These are phyloP conservation scores for Diddensiella santjacobensis DNA, from an alignment of 805 yeast species.

Conservation along the genomic window DNA sequence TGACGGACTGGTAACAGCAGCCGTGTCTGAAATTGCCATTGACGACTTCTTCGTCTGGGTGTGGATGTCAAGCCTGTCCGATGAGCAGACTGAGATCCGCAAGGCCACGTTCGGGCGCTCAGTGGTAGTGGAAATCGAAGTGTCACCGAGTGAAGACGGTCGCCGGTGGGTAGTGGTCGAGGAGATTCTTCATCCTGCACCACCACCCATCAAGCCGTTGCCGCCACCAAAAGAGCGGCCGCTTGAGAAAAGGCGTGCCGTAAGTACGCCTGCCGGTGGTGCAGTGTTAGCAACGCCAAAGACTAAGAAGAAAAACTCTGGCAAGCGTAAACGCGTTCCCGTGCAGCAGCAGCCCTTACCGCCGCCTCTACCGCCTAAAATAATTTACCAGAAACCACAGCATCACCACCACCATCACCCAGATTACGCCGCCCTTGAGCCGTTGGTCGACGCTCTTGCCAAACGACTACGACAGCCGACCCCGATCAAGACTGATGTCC, in stretches of 20 bases:
- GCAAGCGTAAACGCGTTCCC: conserved; percentile 9
- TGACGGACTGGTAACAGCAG: conserved; percentile 36
- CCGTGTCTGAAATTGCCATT: conserved; percentile 60
- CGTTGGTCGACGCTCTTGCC: conserved; percentile 17
- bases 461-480: conserved; percentile 8
- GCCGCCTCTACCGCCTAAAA: conserved; percentile 10
- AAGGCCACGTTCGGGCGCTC: conserved; percentile 77
- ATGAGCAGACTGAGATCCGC: conserved; percentile 63
- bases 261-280: conserved; percentile 10
- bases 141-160: conserved; percentile 55
- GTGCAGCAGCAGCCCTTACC: conserved; percentile 4
- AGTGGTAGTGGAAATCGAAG: conserved; percentile 73
- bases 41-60: conserved; percentile 92
- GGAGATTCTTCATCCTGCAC: conserved; percentile 26
- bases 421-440: conserved; percentile 8
- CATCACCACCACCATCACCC: conserved; percentile 8
- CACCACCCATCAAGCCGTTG: conserved; percentile 16
- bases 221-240: conserved; percentile 10
- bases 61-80: conserved; percentile 74
- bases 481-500: conserved; percentile 8
- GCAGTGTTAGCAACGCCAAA: too few relatives aligned
- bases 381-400: background rate
- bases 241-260: conserved; percentile 12
- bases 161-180: conserved; percentile 32
- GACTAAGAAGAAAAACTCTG: conserved; percentile 2